These are phyloP conservation scores for Lichtheimia ramosa DNA, from an alignment of 371 early-diverging fungal species.

Conservation along the genomic window DNA sequence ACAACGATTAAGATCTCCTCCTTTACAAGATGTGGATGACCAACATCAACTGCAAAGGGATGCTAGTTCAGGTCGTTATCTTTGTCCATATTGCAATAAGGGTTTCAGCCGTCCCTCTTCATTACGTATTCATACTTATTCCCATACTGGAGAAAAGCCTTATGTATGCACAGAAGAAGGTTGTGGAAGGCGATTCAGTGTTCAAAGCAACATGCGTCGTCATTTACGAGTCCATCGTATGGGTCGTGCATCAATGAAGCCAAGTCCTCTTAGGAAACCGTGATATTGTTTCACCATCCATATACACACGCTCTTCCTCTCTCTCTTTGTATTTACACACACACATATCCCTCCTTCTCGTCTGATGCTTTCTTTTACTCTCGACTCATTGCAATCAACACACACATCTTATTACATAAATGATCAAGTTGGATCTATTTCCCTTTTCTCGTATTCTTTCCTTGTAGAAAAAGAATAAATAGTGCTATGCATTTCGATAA, in stretches of 20 bases:
- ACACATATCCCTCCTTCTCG: no score
- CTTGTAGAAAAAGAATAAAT: no score
- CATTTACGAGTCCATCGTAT: constrained; percentile 49
- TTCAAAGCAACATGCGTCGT: constrained; percentile 63
- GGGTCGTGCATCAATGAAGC: constrained; percentile 12
- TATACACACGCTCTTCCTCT: not conserved
- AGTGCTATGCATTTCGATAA: no score
- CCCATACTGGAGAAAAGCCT: constrained; percentile 71
- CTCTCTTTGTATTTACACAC: no score
- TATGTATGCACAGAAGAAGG: constrained; percentile 52
- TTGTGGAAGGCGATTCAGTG: constrained; percentile 61
- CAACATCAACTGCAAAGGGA: constrained; percentile 8
- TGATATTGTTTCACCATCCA: constrained; percentile 5
- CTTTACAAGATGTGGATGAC: constrained; percentile 7
- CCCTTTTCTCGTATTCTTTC: no score
- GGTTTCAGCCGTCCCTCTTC: constrained; percentile 63
- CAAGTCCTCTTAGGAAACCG: constrained; percentile 14
- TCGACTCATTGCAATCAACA: no score
- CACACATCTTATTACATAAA: no score
- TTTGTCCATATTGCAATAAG: constrained; percentile 53
- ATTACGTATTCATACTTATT: constrained; percentile 57
- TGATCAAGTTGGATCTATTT: no score
- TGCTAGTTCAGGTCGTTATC: constrained; percentile 25
- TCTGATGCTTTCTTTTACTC: no score
- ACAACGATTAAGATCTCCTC: constrained; percentile 10